phyloP scores from a whole-genome alignment of 805 yeast species.

The Wickerhamomyces tratensis region DNA sequence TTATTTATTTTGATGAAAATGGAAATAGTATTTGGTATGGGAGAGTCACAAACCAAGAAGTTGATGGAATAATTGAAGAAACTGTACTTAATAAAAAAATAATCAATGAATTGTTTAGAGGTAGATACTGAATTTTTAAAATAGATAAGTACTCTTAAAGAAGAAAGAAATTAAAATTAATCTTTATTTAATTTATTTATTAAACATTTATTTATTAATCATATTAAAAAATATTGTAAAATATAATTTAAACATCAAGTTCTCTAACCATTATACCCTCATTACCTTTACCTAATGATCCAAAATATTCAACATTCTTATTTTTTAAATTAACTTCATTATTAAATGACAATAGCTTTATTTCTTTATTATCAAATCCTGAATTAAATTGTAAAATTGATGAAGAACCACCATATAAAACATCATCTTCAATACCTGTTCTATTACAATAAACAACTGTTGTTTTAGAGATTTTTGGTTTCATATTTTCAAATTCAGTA shows the following conservation, averaged over 20 bases:
- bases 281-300: conserved; percentile 49
- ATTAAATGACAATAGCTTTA: conserved; percentile 6
- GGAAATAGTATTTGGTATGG: conserved; percentile 62
- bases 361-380: neutral
- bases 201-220: too few relatives aligned
- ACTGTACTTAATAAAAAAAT: conserved; percentile 40
- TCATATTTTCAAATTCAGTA: too few relatives aligned
- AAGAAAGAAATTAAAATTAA: too few relatives aligned
- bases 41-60: conserved; percentile 51
- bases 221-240: too few relatives aligned
- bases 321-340: conserved; percentile 29
- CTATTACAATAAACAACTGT: conserved; percentile 57
- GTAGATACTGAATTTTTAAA: conserved; percentile 13
- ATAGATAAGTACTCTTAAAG: neutral
- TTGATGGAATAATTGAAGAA: conserved; percentile 55
- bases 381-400: conserved; percentile 42
- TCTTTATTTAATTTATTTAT: too few relatives aligned
- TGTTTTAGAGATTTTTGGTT: conserved; percentile 11
- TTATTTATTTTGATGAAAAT: conserved; percentile 39
- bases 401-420: conserved; percentile 60
- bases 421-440: conserved; percentile 64
- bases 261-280: conserved; percentile 61
- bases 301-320: conserved; percentile 42
- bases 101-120: conserved; percentile 50
- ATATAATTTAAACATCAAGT: conserved; percentile 24